A percentile compares a stretch with the other conserved stretches of the same genome.
These are phyloP conservation scores for Paxillus ammoniavirescens DNA, from an alignment of 768 basidiomycete genomes.

Conservation along the genomic window DNA sequence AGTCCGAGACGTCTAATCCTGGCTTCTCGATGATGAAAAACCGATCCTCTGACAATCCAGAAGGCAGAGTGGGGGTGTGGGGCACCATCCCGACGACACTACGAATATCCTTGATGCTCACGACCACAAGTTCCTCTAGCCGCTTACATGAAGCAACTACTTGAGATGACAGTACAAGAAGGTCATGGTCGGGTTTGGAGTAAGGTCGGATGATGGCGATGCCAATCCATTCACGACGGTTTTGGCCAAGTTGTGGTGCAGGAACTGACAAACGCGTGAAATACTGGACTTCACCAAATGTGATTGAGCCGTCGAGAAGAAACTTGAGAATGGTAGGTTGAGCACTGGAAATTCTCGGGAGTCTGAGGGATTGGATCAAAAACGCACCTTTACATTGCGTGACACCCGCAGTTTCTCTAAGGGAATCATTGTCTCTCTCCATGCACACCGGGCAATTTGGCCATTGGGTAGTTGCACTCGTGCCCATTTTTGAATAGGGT, in stretches of 20 bases:
- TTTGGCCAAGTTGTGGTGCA: conserved; percentile 5
- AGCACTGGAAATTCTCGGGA: neutral
- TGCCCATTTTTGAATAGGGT: conserved; percentile 14
- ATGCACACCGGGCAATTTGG: conserved; percentile 14
- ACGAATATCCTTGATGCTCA: conserved; percentile 10
- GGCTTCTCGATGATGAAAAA: conserved; percentile 24
- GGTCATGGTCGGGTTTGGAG: conserved; percentile 13
- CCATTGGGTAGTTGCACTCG: conserved; percentile 20
- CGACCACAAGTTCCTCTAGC: conserved; percentile 16
- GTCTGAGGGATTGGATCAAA: neutral
- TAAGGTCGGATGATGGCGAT: conserved; percentile 22
- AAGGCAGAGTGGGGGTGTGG: conserved; percentile 5
- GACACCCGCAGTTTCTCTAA: neutral
- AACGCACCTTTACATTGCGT: neutral
- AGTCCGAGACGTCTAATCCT: conserved; percentile 14
- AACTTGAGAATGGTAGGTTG: neutral
- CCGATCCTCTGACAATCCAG: conserved; percentile 1
- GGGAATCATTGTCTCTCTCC: neutral
- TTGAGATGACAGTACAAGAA: conserved; percentile 13
- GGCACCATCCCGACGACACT: conserved; percentile 26
- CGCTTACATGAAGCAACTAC: conserved; percentile 16
- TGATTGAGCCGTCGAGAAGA: neutral
- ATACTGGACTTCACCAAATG: neutral
- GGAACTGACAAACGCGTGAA: conserved; percentile 4
- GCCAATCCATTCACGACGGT: neutral